Evolutionary conservation across 2,329 filamentous ascomycete genomes (phyloP), one percentile per base, ranked within the genome.

Genomic region (Bipolaris cookei): DNA sequence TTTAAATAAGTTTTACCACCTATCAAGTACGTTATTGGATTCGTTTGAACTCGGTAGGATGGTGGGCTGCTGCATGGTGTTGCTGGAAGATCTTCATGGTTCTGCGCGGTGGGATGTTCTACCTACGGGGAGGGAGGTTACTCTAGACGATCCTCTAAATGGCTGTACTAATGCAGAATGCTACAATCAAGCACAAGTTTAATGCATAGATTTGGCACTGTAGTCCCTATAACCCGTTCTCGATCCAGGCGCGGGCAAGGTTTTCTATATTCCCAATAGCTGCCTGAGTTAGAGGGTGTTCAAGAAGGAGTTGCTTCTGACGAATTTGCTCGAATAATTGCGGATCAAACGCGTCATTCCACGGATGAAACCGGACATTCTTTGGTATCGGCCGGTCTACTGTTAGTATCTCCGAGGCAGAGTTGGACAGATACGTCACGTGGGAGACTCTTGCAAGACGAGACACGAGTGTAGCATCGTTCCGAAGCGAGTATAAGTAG

Each of bases 351-450:
- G 18, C 20, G 13, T 38, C 45, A 8, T 48, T 32, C 45, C 32
- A 48, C 3, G 18, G 45, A 21, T 48, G n/a, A 23, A 37, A 48
- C 21, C 32, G 32, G 18, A 48, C 20, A n/a, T 48, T 48, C 13
- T 2, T 7, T 20, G 45, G 45, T n/a, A 48, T 23, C 32, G 18
- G 45, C 32, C 20, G 20, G 35, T 48, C 35, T 18, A 25, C 20
- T 39, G 34, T 48, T 23, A 39, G 21, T 48, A 48, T 37, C 18
- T 48, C 45, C n/a, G 21, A 37, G 16, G 32, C 45, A 18, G 30
- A 48, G 32, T 48, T 30, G 5, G 45, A 48, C n/a, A 48, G 32
- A 18, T 39, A 48, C 11, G 45, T 37, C 35, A 48, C 45, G 8
- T 18, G 35, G 21, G 45, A 23, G 11, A 37, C 45, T 25, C 20